Evolutionary conservation across 139 green algal species (phyloP).

Genomic region (Nannochloris sp.): DNA sequence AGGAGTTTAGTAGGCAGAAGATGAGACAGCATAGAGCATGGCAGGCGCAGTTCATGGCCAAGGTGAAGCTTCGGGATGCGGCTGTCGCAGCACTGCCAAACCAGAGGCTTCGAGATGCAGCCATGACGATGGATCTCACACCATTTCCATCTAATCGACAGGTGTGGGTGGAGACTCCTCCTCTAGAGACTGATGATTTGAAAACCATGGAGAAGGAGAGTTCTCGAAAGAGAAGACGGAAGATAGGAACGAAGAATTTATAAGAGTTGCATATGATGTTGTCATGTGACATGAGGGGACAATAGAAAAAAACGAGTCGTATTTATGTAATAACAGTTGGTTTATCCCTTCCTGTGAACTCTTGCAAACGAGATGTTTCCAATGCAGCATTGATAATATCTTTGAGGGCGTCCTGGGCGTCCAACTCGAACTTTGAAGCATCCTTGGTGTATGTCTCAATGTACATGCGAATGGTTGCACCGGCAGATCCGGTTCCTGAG

Average conservation of each 20-base stretch:
- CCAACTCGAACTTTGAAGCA: slow-evolving; percentile 54
- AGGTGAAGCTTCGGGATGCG: slow-evolving; percentile 34
- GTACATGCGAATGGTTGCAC: slow-evolving; percentile 96
- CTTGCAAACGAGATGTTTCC: slow-evolving; percentile 61
- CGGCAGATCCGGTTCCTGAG: slow-evolving; percentile 79
- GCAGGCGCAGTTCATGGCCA: slow-evolving; percentile 33
- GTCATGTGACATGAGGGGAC: background rate
- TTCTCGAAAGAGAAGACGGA: slow-evolving; percentile 4
- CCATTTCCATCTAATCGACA: slow-evolving; percentile 29
- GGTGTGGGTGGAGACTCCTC: slow-evolving; percentile 33
- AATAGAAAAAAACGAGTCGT: background rate
- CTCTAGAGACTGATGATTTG: slow-evolving; percentile 15
- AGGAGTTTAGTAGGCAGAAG: slow-evolving; percentile 33
- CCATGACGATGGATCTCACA: slow-evolving; percentile 15
- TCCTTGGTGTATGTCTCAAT: slow-evolving; percentile 94
- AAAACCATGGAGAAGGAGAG: background rate
- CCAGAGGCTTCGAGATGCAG: slow-evolving; percentile 19
- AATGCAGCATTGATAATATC: slow-evolving; percentile 74
- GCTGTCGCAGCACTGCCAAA: slow-evolving; percentile 34
- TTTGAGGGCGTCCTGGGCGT: slow-evolving; percentile 71
- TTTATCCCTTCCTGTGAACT: slow-evolving; percentile 89
- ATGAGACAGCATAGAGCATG: slow-evolving; percentile 39
- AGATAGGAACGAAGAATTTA: slow-evolving; percentile 1
- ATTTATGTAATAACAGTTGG: slow-evolving; percentile 98
- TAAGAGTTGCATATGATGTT: too few species aligned